Evolutionary conservation across 352 stramenopile genomes (phyloP), one percentile per base, ranked within the genome.

Genomic region (Phytophthora cactorum): DNA sequence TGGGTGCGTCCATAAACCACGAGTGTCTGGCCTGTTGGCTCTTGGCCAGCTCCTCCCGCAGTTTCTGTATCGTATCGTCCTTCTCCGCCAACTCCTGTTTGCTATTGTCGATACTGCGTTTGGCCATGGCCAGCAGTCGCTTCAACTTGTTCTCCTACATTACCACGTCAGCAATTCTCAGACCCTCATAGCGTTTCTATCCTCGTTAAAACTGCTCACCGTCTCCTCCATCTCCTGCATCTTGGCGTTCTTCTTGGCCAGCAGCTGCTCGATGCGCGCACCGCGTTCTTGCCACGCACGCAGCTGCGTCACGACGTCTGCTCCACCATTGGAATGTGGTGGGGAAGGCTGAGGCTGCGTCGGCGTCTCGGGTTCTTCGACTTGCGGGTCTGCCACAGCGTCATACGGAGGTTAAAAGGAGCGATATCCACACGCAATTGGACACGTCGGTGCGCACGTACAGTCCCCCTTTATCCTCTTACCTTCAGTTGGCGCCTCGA

Each of bases 81-180:
- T 93, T 93, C 36, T 92, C 84, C 1, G 70, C 54, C 29, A 95
- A 58, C 32, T 95, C 86, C 59, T 91, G 82, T 56, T 95, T 93
- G 66, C 87, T 96, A 68, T 94, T 96, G 60, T 96, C 88, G 58
- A 96, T 93, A 62, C 88, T 96, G 43, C 88, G 83, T 66, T 96
- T 96, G n/a, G 88, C 88, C 82, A 94, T 88, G 10, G 86, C 84
- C 34, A 96, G 67, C 57, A 96, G 58, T 4, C 88, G 80, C 77
- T 95, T 96, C 44, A 96, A 50, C 57, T 94, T 96, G 28, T 69
- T 69, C 55, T 96, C 86, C 82, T 93, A 51, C 17, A 43, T 29
- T 22, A 22, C 22, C 25, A 55, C 28, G 29, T 63, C 22, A 55
- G 39, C 12, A 27, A 43, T 51, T n/a, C 14, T 39, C 52, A 51